Evolutionary conservation across 345 rosid genomes (phyloP).

Genomic region (Lepidium didymum): DNA sequence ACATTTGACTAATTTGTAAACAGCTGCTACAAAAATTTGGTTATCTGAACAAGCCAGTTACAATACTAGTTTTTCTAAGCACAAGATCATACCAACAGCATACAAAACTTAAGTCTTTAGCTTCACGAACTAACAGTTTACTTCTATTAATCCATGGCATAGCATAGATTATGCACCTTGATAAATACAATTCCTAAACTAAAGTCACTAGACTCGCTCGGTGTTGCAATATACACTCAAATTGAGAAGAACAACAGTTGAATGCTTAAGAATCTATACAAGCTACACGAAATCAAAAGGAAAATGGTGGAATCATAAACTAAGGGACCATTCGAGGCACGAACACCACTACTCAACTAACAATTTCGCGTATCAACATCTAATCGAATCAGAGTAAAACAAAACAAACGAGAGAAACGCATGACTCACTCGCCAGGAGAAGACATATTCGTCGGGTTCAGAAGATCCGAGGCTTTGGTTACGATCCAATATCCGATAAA

Average conservation of each 20-base stretch:
- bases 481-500: neutral
- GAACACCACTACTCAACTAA: neutral
- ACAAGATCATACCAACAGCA: neutral
- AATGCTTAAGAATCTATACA: neutral
- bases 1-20: neutral
- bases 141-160: neutral
- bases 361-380: neutral
- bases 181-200: neutral
- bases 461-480: neutral
- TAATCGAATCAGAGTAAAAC: neutral
- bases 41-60: neutral
- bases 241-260: neutral
- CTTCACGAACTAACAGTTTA: neutral
- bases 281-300: neutral
- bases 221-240: neutral
- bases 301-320: neutral
- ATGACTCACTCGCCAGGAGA: conserved; percentile 31
- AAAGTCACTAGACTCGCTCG: neutral
- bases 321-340: neutral
- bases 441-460: conserved; percentile 15
- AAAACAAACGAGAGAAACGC: neutral
- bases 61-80: too few relatives aligned
- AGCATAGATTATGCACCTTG: neutral
- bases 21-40: neutral
- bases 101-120: neutral